Base-by-base conservation (phyloP, 1,284 basidiomycete genomes). In the Takashimella tepidaria region DNA sequence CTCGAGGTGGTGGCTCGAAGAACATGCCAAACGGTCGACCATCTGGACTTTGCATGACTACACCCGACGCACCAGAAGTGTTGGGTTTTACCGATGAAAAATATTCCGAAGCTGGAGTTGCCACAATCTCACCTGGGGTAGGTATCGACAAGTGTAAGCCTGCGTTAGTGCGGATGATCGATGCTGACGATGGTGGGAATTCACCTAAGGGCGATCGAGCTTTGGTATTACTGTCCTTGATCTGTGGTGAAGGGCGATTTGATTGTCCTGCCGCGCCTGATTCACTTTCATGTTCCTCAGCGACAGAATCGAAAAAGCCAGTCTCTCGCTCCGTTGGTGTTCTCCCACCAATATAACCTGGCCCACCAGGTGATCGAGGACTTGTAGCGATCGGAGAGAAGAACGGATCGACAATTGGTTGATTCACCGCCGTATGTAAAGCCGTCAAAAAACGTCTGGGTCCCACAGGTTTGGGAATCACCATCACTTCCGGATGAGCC, bases 381-480 rank as follows among this genome's bases (percentile, higher is more conserved):
- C 88, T 87, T 0, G 90, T 97, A 0, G 93, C 93, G 55, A 93
- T 97, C 11, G 95, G 92, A 0, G 83, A 77, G 71, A 96, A 96
- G 67, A 87, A 87, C 0, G 92, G 88, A 67, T 96, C 92, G 22
- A 97, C 84, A 11, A 84, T 67, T 0, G 92, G 92, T 60, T 86
- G 88, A 12, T 83, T 86, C 46, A 89, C 79, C 2, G 89, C 88
- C 3, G 89, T 95, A 68, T 92, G 87, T 16, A 97, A 77, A 10
- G 92, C 87, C 4, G 91, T 92, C 56, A 97, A 77, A 61, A 96
- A 85, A 8, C 92, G 83, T 31, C 92, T 83, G 1, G 92, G 92
- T 3, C 93, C 93, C 8, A 89, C 91, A 4, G 92, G 92, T 74
- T 97, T 97, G 4, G 91, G 92, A 24, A 97, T 86, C 60, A 97